Percentiles rank a stretch among this genome's conserved stretches.
phyloP scores from a whole-genome alignment of 495 filamentous ascomycete species.

The Aspergillus biplanus region DNA sequence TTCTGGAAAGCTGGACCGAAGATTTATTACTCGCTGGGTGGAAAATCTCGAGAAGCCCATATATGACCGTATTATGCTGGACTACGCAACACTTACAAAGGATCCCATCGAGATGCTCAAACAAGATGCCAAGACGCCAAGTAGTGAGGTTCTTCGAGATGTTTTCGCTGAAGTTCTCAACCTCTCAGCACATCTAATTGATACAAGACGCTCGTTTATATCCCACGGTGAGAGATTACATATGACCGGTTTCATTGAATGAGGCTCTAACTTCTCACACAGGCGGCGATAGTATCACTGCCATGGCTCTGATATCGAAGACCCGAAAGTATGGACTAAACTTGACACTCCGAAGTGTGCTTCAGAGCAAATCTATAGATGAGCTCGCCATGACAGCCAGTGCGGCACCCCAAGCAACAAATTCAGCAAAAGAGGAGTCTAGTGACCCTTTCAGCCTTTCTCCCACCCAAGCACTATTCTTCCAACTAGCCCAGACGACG shows the following conservation, averaged over 20 bases:
- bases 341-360: constrained; percentile 39
- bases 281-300: constrained; percentile 53
- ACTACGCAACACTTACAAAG: constrained; percentile 38
- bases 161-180: constrained; percentile 56
- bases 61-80: constrained; percentile 45
- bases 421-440: constrained; percentile 41
- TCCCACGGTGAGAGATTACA: constrained; percentile 40
- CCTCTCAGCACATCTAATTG: constrained; percentile 41
- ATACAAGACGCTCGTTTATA: constrained; percentile 46
- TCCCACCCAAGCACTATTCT: constrained; percentile 50
- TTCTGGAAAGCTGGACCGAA: constrained; percentile 55
- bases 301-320: constrained; percentile 46
- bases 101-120: constrained; percentile 31
- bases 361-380: constrained; percentile 41
- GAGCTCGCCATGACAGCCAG: constrained; percentile 39
- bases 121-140: constrained; percentile 28
- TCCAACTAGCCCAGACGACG: constrained; percentile 43
- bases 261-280: constrained; percentile 27
- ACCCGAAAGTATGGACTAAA: constrained; percentile 43
- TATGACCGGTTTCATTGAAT: constrained; percentile 21
- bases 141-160: constrained; percentile 36
- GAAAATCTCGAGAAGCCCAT: constrained; percentile 42
- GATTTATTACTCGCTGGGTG: constrained; percentile 48
- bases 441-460: constrained; percentile 58
- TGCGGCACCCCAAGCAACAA: constrained; percentile 24